These are phyloP conservation scores for Suillus variegatus DNA, from an alignment of 768 basidiomycete genomes.

Conservation along the genomic window DNA sequence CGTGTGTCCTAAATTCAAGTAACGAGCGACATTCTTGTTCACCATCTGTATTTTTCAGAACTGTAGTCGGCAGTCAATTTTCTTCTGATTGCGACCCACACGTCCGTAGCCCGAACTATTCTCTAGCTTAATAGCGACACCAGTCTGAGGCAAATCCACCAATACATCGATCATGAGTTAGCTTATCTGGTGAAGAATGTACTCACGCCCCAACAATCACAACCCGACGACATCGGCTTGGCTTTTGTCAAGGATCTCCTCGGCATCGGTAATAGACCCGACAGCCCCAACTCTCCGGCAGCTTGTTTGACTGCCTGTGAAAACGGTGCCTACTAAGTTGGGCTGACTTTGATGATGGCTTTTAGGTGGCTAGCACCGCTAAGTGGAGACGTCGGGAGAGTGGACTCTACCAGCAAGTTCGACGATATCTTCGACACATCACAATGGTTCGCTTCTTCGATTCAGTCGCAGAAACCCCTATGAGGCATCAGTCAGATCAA, in stretches of 20 bases:
- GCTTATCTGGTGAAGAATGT: too few relatives aligned
- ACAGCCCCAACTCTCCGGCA: conserved; percentile 35
- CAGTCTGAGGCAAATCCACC: conserved; percentile 50
- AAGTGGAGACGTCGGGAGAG: conserved; percentile 71
- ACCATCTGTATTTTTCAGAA: neutral
- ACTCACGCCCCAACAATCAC: too few relatives aligned
- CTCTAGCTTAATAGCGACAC: conserved; percentile 44
- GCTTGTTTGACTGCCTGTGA: conserved; percentile 53
- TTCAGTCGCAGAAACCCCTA: too few relatives aligned
- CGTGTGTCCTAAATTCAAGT: neutral
- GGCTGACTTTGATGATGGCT: too few relatives aligned
- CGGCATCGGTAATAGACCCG: conserved; percentile 36
- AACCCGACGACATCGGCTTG: conserved; percentile 13
- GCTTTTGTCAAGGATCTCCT: conserved; percentile 43
- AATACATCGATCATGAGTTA: too few relatives aligned
- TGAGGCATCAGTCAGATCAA: conserved; percentile 4
- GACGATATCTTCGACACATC: too few relatives aligned
- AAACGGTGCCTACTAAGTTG: conserved; percentile 54
- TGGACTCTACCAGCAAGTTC: conserved; percentile 66
- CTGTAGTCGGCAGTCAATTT: conserved; percentile 10
- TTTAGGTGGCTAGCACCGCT: conserved; percentile 56
- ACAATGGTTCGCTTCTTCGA: too few relatives aligned
- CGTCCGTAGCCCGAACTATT: conserved; percentile 54
- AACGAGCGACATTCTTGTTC: neutral
- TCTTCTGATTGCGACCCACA: too few relatives aligned